These are phyloP conservation scores for Hanseniaspora lachancei DNA, from an alignment of 805 yeast genomes.

Conservation along the genomic window DNA sequence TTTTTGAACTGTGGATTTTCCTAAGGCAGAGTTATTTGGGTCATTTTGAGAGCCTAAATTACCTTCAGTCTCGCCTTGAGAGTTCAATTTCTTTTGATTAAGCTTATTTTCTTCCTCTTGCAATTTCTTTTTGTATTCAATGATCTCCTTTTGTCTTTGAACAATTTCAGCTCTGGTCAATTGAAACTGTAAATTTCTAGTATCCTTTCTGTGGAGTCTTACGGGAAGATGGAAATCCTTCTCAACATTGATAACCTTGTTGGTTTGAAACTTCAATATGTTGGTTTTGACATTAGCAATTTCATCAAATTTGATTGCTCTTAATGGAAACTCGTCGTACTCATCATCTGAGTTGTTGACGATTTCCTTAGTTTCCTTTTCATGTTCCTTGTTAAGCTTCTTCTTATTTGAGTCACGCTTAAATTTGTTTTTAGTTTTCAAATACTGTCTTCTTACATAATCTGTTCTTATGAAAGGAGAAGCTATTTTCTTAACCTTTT, in stretches of 20 bases:
- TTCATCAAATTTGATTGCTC: conserved; percentile 61
- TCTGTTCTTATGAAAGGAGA: conserved; percentile 30
- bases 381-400: conserved; percentile 16
- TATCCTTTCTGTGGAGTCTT: conserved; percentile 84
- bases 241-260: conserved; percentile 56
- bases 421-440: conserved; percentile 21
- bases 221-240: conserved; percentile 68
- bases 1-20: conserved; percentile 10
- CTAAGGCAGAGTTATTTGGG: background rate
- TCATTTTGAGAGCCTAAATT: conserved; percentile 6
- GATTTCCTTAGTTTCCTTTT: conserved; percentile 11
- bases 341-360: background rate
- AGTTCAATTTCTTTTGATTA: conserved; percentile 16
- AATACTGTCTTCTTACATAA: conserved; percentile 25
- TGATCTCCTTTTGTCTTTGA: conserved; percentile 39
- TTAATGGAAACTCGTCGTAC: conserved; percentile 31
- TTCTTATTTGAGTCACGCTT: conserved; percentile 14
- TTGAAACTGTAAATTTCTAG: conserved; percentile 79
- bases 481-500: conserved; percentile 15
- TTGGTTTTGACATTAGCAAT: conserved; percentile 64
- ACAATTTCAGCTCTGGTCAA: conserved; percentile 66
- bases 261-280: conserved; percentile 65
- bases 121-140: conserved; percentile 26
- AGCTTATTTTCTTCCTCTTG: conserved; percentile 28
- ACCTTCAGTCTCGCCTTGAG: conserved; percentile 15